These are phyloP conservation scores for Fusarium subglutinans DNA, from an alignment of 2,329 filamentous ascomycete species.

Conservation along the genomic window DNA sequence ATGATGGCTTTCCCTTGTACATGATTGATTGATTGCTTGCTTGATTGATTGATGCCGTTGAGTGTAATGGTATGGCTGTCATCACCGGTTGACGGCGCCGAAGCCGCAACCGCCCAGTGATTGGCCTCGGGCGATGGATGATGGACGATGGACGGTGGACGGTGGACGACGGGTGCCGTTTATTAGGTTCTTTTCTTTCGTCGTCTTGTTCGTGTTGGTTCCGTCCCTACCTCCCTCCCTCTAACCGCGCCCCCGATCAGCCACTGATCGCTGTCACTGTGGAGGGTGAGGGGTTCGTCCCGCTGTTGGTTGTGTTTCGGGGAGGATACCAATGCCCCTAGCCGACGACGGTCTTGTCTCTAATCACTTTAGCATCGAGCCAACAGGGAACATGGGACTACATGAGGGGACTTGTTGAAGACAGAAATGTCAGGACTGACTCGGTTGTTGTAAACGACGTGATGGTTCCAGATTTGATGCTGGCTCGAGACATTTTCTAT, in stretches of 20 bases:
- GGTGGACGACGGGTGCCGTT: constrained; percentile 13
- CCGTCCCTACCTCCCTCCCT: neutral
- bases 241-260: constrained; percentile 30
- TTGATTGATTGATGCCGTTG: neutral
- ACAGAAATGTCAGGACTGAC: neutral
- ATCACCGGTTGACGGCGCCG: constrained; percentile 16
- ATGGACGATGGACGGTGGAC: constrained; percentile 7
- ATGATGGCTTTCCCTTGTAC: neutral
- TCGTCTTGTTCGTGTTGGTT: constrained; percentile 23
- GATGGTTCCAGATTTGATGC: neutral
- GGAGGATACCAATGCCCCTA: constrained; percentile 37
- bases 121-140: neutral
- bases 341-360: constrained; percentile 36
- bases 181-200: constrained; percentile 9
- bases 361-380: constrained; percentile 32
- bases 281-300: constrained; percentile 29
- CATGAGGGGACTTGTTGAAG: constrained; percentile 8
- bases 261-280: constrained; percentile 27
- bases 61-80: constrained; percentile 10
- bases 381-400: constrained; percentile 36
- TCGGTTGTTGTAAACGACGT: neutral
- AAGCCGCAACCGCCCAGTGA: constrained; percentile 15
- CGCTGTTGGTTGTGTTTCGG: constrained; percentile 41
- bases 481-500: neutral
- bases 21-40: neutral